Evolutionary conservation across 495 filamentous ascomycete genomes (phyloP), one percentile per base, ranked within the genome.

Genomic region (Penicillium roqueforti): DNA sequence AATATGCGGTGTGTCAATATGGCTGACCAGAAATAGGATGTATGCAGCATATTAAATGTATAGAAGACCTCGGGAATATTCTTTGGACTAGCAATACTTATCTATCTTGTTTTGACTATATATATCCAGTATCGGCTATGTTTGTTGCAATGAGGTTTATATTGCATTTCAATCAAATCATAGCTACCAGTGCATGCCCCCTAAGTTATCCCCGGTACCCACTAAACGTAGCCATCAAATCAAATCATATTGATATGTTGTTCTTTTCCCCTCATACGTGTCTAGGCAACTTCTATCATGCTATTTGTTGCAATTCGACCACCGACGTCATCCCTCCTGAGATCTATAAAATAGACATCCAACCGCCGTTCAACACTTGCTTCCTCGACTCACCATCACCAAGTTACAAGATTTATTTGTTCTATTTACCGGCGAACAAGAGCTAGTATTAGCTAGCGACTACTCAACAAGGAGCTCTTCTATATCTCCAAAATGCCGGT

Each of bases 401-500:
- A n/a, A 29, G 31, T 1, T 10, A 19, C n/a, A 4, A 29, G 22
- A 13, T 25, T 18, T 31, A n/a, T 39, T 47, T 37, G 11, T 13
- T 32, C n/a, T 46, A 36, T 5, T 13, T 37, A 22, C 6, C 45
- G 25, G 18, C 6, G 16, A 9, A 32, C 6, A 36, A 36, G 6
- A 47, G 18, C 45, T n/a, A 37, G 3, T 14, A 22, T 23, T 34
- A 47, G 28, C 19, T 23, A 23, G 13, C n/a, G 22, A 16, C 2
- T 11, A 8, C 38, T 18, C 32, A 38, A 40, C n/a, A 16, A 19
- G 29, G 14, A 1, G 9, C 7, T 11, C 34, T 18, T 22, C 6
- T 18, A 34, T 25, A 40, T 38, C 44, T 57, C 56, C 28, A 39
- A 18, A 7, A 70, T 75, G 72, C 72, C 72, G 36, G 56, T 70